A percentile compares a stretch with the other conserved stretches of the same genome.
Evolutionary conservation across 75 land plant genomes (phyloP).

Genomic region (Picea sitchensis): DNA sequence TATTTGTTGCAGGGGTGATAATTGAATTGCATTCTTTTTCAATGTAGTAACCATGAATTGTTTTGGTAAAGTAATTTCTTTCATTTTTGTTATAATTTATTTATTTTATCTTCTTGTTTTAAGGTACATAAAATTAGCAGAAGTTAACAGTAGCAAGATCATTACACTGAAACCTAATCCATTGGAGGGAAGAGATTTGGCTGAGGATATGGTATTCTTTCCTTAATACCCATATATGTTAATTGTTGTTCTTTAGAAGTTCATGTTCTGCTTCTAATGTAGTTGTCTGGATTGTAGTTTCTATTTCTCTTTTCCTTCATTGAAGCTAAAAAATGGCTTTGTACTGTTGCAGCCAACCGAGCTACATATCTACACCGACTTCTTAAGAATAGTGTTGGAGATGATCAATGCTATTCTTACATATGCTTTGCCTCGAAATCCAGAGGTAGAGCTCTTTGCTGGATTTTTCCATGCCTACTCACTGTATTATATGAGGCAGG

Average conservation of each 20-base stretch:
- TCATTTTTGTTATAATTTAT: background rate
- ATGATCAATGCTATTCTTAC: constrained; percentile 81
- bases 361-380: constrained; percentile 76
- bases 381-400: constrained; percentile 83
- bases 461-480: background rate
- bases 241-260: background rate
- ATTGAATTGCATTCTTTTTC: background rate
- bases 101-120: background rate
- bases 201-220: constrained; percentile 48
- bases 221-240: background rate
- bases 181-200: constrained; percentile 25
- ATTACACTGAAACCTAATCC: constrained; percentile 16
- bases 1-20: background rate
- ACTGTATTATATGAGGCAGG: too few relatives aligned
- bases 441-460: constrained; percentile 55
- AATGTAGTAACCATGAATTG: background rate
- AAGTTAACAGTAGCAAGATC: constrained; percentile 37
- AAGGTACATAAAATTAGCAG: constrained; percentile 71
- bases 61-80: background rate
- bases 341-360: constrained; percentile 68
- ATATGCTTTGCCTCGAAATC: constrained; percentile 85
- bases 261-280: too few relatives aligned
- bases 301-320: constrained; percentile 6
- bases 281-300: background rate
- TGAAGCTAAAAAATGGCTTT: background rate